Conservation (phyloP, 352 stramenopile species). For the Phytophthora kernoviae region DNA sequence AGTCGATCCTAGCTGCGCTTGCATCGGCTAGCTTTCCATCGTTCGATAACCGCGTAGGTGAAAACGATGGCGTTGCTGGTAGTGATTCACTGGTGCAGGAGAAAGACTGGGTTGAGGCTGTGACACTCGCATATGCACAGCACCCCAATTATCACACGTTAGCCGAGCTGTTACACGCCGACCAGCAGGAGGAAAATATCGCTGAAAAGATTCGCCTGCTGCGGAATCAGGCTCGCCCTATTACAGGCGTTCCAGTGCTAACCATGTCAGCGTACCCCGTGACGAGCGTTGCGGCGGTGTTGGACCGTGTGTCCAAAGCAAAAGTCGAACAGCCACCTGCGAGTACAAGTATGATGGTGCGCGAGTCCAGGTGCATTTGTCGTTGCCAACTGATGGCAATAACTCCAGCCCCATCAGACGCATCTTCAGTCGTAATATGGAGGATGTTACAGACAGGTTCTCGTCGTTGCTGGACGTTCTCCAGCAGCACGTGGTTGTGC, state of each 20-base stretch:
- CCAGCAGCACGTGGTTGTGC: slow-evolving; percentile 26
- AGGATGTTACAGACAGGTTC: slow-evolving; percentile 76
- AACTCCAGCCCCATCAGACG: slow-evolving; percentile 19
- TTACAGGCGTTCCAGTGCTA: slow-evolving; percentile 63
- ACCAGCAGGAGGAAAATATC: slow-evolving; percentile 28
- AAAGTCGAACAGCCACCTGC: slow-evolving; percentile 48
- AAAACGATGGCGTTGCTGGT: not conserved
- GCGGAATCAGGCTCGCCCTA: slow-evolving; percentile 41
- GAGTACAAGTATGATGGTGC: slow-evolving; percentile 89
- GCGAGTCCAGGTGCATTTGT: slow-evolving; percentile 75
- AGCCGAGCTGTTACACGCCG: slow-evolving; percentile 43
- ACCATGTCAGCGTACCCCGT: slow-evolving; percentile 84
- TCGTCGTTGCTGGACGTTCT: slow-evolving; percentile 57
- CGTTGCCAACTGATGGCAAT: slow-evolving; percentile 5
- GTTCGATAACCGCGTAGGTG: not conserved
- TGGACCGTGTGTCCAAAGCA: slow-evolving; percentile 55
- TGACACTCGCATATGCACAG: slow-evolving; percentile 72
- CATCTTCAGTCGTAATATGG: slow-evolving; percentile 88
- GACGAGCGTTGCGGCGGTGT: slow-evolving; percentile 52
- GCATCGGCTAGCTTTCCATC: slow-evolving; percentile 43
- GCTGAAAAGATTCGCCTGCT: slow-evolving; percentile 32
- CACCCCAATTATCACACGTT: slow-evolving; percentile 68
- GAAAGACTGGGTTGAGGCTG: slow-evolving; percentile 64
- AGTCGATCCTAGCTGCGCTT: slow-evolving; percentile 75
- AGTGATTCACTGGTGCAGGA: not conserved